phyloP scores from a whole-genome alignment of 495 filamentous ascomycete genomes.

The Cercophora scortea region DNA sequence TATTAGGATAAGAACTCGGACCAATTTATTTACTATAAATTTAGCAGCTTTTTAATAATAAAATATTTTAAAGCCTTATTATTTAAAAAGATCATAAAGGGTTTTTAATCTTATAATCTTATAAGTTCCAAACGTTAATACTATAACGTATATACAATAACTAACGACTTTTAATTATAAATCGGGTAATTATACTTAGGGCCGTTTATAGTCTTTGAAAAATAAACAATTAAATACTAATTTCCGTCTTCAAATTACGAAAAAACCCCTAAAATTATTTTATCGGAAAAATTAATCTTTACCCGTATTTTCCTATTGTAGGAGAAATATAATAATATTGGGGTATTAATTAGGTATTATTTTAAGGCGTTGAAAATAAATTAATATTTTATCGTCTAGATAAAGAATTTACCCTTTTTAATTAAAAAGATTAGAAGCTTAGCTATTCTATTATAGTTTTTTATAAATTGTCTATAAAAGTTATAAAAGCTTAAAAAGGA shows the following conservation, averaged over 20 bases:
- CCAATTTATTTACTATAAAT: too few relatives aligned
- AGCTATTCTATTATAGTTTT: background rate
- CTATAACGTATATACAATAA: background rate
- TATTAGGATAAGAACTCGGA: too few relatives aligned
- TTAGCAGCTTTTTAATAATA: background rate
- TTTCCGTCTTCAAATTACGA: background rate
- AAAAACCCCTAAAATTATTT: background rate
- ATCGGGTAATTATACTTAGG: background rate
- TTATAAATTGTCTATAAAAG: background rate
- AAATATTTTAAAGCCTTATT: background rate
- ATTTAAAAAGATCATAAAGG: background rate
- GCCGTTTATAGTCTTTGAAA: background rate
- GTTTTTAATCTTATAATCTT: background rate
- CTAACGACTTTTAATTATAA: background rate
- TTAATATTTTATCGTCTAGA: background rate
- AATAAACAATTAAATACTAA: background rate
- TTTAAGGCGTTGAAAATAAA: background rate
- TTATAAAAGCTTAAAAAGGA: background rate
- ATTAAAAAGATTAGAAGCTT: background rate
- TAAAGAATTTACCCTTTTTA: background rate
- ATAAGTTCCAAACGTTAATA: background rate
- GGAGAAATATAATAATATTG: background rate
- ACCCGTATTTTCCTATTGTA: background rate
- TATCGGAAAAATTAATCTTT: background rate
- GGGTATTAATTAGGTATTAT: background rate